These are phyloP conservation scores for Pilaira anomala DNA, from an alignment of 192 early-diverging fungal genomes.

Conservation along the genomic window DNA sequence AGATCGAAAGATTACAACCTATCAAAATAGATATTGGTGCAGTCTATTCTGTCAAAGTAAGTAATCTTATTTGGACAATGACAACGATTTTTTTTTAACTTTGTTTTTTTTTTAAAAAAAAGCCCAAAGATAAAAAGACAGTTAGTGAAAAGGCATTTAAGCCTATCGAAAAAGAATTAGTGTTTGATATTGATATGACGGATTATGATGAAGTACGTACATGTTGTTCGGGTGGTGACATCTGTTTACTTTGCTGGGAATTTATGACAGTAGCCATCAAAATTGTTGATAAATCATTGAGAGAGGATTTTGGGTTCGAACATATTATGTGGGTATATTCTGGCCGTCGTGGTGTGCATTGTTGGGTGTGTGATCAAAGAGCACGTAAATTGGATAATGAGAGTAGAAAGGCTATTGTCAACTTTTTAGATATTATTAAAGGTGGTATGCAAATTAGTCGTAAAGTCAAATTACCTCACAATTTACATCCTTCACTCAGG, in stretches of 20 bases:
- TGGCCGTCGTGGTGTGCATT: conserved; percentile 96
- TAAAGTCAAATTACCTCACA: conserved; percentile 68
- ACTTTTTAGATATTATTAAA: conserved; percentile 78
- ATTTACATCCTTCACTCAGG: conserved; percentile 71
- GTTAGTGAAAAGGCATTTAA: conserved; percentile 67
- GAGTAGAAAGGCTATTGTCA: conserved; percentile 76
- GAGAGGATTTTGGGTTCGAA: conserved; percentile 94
- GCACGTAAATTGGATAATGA: conserved; percentile 77
- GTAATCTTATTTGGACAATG: neutral
- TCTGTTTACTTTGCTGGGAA: conserved; percentile 90
- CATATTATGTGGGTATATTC: conserved; percentile 93
- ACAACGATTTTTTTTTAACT: neutral
- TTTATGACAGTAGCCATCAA: conserved; percentile 93
- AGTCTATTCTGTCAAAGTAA: conserved; percentile 77
- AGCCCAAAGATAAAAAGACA: conserved; percentile 84
- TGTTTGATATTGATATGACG: conserved; percentile 99
- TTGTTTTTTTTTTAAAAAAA: conserved; percentile 10
- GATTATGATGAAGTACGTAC: conserved; percentile 98
- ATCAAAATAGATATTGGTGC: conserved; percentile 97
- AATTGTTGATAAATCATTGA: conserved; percentile 73
- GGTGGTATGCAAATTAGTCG: conserved; percentile 70
- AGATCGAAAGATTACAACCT: conserved; percentile 74
- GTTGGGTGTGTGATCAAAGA: conserved; percentile 92
- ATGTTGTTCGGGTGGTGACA: conserved; percentile 86
- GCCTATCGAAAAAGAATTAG: conserved; percentile 83